Conservation (phyloP, 345 rosid species). For the Populus ilicifolia region DNA sequence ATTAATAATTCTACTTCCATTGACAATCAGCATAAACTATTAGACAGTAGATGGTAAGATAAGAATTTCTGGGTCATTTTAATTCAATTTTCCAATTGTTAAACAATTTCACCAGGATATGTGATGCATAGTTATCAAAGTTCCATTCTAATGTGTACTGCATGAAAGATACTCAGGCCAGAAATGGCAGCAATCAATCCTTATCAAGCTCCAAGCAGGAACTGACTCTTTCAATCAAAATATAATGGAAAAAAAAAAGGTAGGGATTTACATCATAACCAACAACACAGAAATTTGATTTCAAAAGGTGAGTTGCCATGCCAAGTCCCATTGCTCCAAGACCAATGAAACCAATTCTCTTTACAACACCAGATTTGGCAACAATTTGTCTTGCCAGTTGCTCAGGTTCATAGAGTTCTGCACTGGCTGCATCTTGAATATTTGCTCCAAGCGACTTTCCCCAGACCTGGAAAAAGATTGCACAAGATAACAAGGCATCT, state of each 20-base stretch:
- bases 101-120: background rate
- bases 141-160: background rate
- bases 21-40: background rate
- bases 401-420: conserved; percentile 68
- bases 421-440: conserved; percentile 54
- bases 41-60: background rate
- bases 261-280: conserved; percentile 79
- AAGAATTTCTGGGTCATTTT: background rate
- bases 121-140: background rate
- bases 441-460: conserved; percentile 59
- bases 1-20: background rate
- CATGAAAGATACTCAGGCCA: background rate
- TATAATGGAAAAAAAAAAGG: background rate
- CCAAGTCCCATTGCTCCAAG: conserved; percentile 99
- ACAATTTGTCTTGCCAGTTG: conserved; percentile 55
- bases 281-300: conserved; percentile 55
- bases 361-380: conserved; percentile 49
- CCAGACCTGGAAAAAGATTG: conserved; percentile 52
- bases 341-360: conserved; percentile 80
- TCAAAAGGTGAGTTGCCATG: conserved; percentile 83
- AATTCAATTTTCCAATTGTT: background rate
- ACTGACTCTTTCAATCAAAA: background rate
- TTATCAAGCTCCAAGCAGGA: conserved; percentile 1
- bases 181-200: background rate
- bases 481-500: background rate